Evolutionary conservation across 2,329 filamentous ascomycete genomes (phyloP).

Genomic region (Pseudofabraea citricarpa): DNA sequence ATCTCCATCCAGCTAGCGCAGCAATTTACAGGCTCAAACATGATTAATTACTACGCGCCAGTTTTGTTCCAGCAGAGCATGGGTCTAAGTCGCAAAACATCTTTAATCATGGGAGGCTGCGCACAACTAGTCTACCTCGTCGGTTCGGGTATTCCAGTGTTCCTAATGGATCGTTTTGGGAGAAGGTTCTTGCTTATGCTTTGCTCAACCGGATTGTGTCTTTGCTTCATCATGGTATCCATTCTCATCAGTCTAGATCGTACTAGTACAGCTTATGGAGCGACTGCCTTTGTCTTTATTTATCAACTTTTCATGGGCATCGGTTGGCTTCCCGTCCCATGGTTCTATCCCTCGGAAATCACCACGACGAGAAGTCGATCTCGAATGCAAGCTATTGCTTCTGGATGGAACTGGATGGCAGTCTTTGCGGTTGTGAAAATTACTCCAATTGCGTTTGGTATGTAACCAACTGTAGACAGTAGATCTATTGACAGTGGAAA

Average conservation of each 20-base stretch:
- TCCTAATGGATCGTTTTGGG: slow-evolving; percentile 37
- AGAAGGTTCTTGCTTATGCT: slow-evolving; percentile 39
- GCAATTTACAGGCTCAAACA: slow-evolving; percentile 14
- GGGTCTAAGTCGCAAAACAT: slow-evolving; percentile 48
- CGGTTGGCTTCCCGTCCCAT: slow-evolving; percentile 44
- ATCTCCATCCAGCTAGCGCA: slow-evolving; percentile 24
- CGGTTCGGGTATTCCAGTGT: slow-evolving; percentile 53
- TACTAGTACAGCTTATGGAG: slow-evolving; percentile 35
- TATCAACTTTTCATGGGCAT: slow-evolving; percentile 24
- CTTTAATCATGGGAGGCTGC: slow-evolving; percentile 25
- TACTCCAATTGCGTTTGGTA: slow-evolving; percentile 47
- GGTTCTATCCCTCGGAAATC: slow-evolving; percentile 44
- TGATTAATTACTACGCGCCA: slow-evolving; percentile 14
- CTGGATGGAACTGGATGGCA: slow-evolving; percentile 64
- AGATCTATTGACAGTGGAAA: no score
- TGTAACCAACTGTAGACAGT: not conserved
- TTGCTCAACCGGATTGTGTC: slow-evolving; percentile 39
- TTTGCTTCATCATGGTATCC: slow-evolving; percentile 41
- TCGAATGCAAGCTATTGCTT: slow-evolving; percentile 40
- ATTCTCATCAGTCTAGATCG: slow-evolving; percentile 29
- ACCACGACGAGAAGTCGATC: slow-evolving; percentile 39
- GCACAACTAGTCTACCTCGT: slow-evolving; percentile 48
- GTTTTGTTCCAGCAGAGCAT: slow-evolving; percentile 58
- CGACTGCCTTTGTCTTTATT: slow-evolving; percentile 23
- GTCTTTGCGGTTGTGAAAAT: slow-evolving; percentile 59